Percentiles rank a stretch among this genome's conserved stretches.
These are phyloP conservation scores for Theileria sp. DNA, from an alignment of 169 alveolate species.

Conservation along the genomic window DNA sequence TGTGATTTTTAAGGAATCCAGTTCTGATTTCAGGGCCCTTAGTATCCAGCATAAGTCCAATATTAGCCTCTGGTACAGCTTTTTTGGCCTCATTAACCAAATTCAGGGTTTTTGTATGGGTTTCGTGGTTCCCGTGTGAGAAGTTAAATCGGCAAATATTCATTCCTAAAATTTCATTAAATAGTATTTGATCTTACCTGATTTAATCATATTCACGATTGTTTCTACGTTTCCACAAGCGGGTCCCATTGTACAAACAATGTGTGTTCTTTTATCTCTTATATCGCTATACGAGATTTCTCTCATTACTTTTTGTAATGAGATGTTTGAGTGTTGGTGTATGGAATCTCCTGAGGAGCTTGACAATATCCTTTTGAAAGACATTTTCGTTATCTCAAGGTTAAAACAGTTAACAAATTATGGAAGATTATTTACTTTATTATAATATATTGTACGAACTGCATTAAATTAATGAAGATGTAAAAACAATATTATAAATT, in stretches of 20 bases:
- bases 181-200: slow-evolving; percentile 48
- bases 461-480: neutral
- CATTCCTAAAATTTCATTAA: slow-evolving; percentile 86
- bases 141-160: slow-evolving; percentile 96
- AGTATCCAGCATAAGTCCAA: slow-evolving; percentile 96
- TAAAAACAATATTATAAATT: neutral
- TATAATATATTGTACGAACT: neutral
- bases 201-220: slow-evolving; percentile 85
- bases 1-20: slow-evolving; percentile 90
- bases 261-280: slow-evolving; percentile 87
- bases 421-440: neutral
- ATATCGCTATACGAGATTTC: slow-evolving; percentile 13
- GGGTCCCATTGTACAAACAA: slow-evolving; percentile 98
- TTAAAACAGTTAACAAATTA: neutral
- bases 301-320: slow-evolving; percentile 36
- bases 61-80: slow-evolving; percentile 87
- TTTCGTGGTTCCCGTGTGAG: slow-evolving; percentile 97
- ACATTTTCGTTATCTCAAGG: neutral
- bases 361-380: slow-evolving; percentile 7
- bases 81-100: slow-evolving; percentile 88
- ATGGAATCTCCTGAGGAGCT: neutral
- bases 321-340: slow-evolving; percentile 32
- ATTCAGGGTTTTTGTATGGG: slow-evolving; percentile 86
- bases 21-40: slow-evolving; percentile 99
- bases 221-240: slow-evolving; percentile 90